Conservation (phyloP, 345 rosid species). For the Clarkia xantiana region DNA sequence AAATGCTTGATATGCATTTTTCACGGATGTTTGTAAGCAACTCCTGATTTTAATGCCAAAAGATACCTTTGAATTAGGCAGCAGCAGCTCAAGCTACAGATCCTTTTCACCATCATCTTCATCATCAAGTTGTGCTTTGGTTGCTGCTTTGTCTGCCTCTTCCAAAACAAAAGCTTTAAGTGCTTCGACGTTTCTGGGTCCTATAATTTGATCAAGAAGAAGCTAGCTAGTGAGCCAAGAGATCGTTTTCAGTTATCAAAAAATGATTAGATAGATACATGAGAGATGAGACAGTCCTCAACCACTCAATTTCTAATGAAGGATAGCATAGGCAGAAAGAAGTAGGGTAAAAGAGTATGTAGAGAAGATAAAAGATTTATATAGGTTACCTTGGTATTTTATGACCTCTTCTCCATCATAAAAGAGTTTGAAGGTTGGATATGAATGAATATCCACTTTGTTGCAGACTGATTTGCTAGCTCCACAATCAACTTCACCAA, state of each 20-base stretch:
- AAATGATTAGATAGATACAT: no score
- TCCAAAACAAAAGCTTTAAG: conserved; percentile 52
- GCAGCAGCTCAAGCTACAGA: conserved; percentile 17
- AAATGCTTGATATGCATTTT: no score
- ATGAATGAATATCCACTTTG: conserved; percentile 80
- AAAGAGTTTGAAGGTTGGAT: conserved; percentile 87
- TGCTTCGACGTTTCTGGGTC: conserved; percentile 47
- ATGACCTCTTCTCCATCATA: conserved; percentile 85
- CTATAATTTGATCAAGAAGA: conserved; percentile 1
- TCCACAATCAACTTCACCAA: conserved; percentile 91
- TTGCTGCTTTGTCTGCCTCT: conserved; percentile 78
- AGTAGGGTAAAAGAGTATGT: no score
- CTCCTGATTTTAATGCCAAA: background rate
- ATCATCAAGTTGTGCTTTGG: conserved; percentile 37
- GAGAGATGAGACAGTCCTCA: no score
- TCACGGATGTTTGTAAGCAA: no score
- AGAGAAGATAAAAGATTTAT: no score
- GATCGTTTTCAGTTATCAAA: no score
- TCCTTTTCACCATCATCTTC: conserved; percentile 48
- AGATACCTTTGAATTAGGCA: background rate
- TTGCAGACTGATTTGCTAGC: conserved; percentile 62
- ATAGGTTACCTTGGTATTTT: conserved; percentile 60
- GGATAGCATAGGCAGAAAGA: no score
- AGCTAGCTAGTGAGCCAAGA: no score
- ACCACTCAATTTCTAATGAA: no score